phyloP scores from a whole-genome alignment of 2,329 filamentous ascomycete genomes.

The Cladophialophora immunda region DNA sequence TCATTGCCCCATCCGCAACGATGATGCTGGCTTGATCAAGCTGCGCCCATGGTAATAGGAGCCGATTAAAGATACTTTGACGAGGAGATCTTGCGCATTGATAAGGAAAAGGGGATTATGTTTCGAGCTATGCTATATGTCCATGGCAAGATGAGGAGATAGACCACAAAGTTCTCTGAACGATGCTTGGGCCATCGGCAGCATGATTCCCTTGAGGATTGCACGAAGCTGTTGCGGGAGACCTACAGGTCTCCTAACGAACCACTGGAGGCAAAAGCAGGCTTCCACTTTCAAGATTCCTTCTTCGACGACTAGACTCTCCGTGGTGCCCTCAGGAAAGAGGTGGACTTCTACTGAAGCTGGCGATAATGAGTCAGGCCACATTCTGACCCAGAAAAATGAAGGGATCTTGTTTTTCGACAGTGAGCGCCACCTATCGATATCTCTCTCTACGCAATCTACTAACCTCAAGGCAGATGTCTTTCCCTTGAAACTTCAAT shows the following conservation, averaged over 20 bases:
- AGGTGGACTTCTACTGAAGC: slow-evolving; percentile 40
- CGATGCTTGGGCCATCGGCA: slow-evolving; percentile 12
- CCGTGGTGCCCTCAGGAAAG: slow-evolving; percentile 14
- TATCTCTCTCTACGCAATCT: neutral
- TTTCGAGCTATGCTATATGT: neutral
- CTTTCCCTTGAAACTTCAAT: slow-evolving; percentile 80
- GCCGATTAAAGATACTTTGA: slow-evolving; percentile 2
- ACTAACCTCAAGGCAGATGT: slow-evolving; percentile 66
- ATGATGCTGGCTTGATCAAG: slow-evolving; percentile 6
- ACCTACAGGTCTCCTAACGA: slow-evolving; percentile 3
- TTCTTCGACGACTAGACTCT: slow-evolving; percentile 24
- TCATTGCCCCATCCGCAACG: slow-evolving; percentile 9
- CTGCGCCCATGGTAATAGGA: slow-evolving; percentile 15
- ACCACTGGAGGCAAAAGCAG: slow-evolving; percentile 24
- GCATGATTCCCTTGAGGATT: slow-evolving; percentile 27
- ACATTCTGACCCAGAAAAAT: slow-evolving; percentile 78
- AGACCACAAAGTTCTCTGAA: neutral
- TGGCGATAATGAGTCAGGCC: slow-evolving; percentile 63
- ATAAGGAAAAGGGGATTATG: neutral
- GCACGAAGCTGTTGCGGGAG: slow-evolving; percentile 18
- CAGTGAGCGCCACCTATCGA: slow-evolving; percentile 63
- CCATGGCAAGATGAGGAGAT: neutral
- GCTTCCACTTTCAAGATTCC: slow-evolving; percentile 30
- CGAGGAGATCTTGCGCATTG: neutral
- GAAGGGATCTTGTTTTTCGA: slow-evolving; percentile 91